Evolutionary conservation across 305 asterid genomes (phyloP).

Genomic region (Galium porrigens): DNA sequence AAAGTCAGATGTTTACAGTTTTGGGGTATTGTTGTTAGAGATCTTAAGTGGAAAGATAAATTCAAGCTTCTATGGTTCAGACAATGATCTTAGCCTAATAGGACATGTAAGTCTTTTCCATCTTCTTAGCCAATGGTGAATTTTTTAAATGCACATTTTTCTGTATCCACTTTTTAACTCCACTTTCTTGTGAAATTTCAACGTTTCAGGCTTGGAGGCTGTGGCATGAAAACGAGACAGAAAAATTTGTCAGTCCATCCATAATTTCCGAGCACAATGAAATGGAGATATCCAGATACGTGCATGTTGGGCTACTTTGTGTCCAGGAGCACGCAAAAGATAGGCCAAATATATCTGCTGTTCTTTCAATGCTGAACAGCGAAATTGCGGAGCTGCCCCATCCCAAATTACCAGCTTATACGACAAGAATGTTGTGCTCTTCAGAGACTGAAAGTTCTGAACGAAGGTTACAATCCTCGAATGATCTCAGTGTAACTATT

Average conservation of each 20-base stretch:
- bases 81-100: constrained; percentile 6
- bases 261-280: neutral
- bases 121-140: neutral
- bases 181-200: neutral
- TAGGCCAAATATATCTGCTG: neutral
- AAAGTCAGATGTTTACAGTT: constrained; percentile 15
- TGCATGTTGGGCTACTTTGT: constrained; percentile 5
- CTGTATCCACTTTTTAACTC: neutral
- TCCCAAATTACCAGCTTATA: constrained; percentile 10
- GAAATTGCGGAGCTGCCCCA: constrained; percentile 5
- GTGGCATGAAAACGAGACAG: neutral
- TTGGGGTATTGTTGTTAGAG: constrained; percentile 14
- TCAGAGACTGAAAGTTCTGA: neutral
- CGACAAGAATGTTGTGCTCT: neutral
- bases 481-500: neutral
- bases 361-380: constrained; percentile 10
- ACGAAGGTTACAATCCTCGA: neutral
- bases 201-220: constrained; percentile 9
- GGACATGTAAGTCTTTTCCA: constrained; percentile 14
- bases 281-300: neutral
- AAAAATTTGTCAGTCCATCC: neutral
- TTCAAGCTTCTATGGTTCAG: constrained; percentile 1
- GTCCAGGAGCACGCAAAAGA: constrained; percentile 3
- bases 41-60: constrained; percentile 12
- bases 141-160: neutral